Conservation (phyloP, 2,329 filamentous ascomycete genomes). For the Cladobotryum protrusum region DNA sequence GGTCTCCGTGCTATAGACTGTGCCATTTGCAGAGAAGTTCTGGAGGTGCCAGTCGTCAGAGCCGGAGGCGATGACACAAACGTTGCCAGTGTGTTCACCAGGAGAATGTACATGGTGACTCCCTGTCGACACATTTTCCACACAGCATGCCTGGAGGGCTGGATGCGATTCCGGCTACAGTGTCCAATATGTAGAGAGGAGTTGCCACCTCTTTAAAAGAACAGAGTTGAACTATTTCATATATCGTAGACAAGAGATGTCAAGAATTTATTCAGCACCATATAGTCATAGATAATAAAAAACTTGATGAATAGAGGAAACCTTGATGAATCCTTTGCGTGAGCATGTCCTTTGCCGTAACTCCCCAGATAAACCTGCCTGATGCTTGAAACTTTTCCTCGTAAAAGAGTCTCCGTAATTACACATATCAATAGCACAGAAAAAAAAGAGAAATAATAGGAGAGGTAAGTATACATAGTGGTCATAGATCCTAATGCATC, state of each 20-base stretch:
- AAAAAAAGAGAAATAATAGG: not conserved
- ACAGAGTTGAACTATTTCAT: not conserved
- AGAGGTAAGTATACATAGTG: no score
- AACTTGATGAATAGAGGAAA: not conserved
- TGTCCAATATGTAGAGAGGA: conserved; percentile 94
- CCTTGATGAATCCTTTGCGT: not conserved
- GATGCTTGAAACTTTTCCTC: no score
- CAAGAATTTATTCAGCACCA: no score
- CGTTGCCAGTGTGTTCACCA: conserved; percentile 64
- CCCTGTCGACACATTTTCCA: conserved; percentile 97
- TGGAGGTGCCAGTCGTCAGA: conserved; percentile 79
- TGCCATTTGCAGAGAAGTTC: conserved; percentile 86
- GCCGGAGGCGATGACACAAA: conserved; percentile 49
- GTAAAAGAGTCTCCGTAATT: not conserved
- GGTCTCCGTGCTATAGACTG: conserved; percentile 66
- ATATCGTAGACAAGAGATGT: no score
- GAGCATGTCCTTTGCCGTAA: not conserved
- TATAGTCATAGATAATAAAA: not conserved
- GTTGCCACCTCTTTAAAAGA: conserved; percentile 67
- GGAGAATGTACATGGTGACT: conserved; percentile 92
- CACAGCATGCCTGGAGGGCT: conserved; percentile 82
- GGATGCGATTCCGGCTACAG: conserved; percentile 89
- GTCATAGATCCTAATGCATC: no score
- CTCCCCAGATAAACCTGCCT: not conserved
- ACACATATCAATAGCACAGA: not conserved